Evolutionary conservation across 2,329 filamentous ascomycete genomes (phyloP), one percentile per base, ranked within the genome.

Genomic region (Alternaria infectoria): DNA sequence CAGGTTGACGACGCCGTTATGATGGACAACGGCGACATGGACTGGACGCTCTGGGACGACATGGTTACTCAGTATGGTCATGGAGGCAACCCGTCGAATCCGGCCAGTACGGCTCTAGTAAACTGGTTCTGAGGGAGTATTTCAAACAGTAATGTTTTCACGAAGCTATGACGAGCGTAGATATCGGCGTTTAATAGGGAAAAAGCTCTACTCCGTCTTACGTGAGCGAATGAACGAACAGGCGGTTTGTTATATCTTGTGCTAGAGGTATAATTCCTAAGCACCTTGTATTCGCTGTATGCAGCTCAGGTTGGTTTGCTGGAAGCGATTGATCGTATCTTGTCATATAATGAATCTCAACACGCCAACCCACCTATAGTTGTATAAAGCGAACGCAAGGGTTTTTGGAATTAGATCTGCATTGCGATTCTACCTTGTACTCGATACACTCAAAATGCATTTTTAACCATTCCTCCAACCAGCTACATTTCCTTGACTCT

Each of bases 41-140:
- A 85, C 54, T 85, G 83, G 83, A 77, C 82, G 44, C 80, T 77
- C 40, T 85, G 82, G 81, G 83, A 85, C 47, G 81, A 84, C 66
- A 75, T 85, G 61, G 82, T 85, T 3, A 73, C 74, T 25, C 80
- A 85, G 59, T 84, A 82, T 59, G 82, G 81, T 7, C 80, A 81
- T 68, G 81, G 84, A n/a, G 74, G 79, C 5, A 62, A 66, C 23
- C 7, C 36, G 3, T 32, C 46, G 9, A 70, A 67, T 54, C 32
- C 54, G 43, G 25, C 57, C 11, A 68, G 60, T 60, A 26, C 56
- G 15, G 55, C 50, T 47, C 67, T 76, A 56, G 64, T 74, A 55
- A 64, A 70, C 40, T 78, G 73, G 74, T 76, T 78, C 30, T 73
- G 54, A 59, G 26, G 3, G 2, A 26, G 26, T 15, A 1, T 49